phyloP scores from a whole-genome alignment of 2,329 filamentous ascomycete genomes.

The Talaromyces albobiverticillius region DNA sequence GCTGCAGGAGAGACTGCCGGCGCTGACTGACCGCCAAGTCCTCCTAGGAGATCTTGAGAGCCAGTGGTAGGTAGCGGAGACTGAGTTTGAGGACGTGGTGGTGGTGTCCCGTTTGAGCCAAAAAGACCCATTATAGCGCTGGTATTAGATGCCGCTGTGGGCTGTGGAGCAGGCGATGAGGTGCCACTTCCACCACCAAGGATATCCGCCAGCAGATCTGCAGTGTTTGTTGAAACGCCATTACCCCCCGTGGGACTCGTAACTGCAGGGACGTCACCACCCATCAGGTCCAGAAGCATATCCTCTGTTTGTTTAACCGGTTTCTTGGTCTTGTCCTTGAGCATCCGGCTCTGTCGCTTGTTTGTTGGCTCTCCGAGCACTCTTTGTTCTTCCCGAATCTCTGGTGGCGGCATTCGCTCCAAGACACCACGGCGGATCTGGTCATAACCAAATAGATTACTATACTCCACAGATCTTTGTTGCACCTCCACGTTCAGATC shows the following conservation, averaged over 20 bases:
- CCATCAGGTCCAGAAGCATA: conserved; percentile 88
- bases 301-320: conserved; percentile 83
- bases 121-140: conserved; percentile 92
- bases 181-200: conserved; percentile 68
- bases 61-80: conserved; percentile 35
- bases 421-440: conserved; percentile 83
- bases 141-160: conserved; percentile 50
- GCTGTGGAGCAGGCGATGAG: conserved; percentile 50
- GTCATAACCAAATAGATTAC: conserved; percentile 89
- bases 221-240: conserved; percentile 64
- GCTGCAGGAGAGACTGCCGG: conserved; percentile 43
- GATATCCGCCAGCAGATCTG: conserved; percentile 88
- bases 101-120: conserved; percentile 48
- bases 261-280: conserved; percentile 62
- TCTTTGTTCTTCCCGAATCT: conserved; percentile 92
- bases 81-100: conserved; percentile 41
- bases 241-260: conserved; percentile 52
- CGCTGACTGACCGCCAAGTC: conserved; percentile 38
- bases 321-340: conserved; percentile 71
- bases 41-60: conserved; percentile 32
- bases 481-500: conserved; percentile 95
- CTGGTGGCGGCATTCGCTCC: conserved; percentile 95
- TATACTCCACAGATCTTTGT: conserved; percentile 91
- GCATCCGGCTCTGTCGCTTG: conserved; percentile 60
- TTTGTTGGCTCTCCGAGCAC: conserved; percentile 78